Evolutionary conservation across 2,329 filamentous ascomycete genomes (phyloP), one percentile per base, ranked within the genome.

Genomic region (Plenodomus lindquistii): DNA sequence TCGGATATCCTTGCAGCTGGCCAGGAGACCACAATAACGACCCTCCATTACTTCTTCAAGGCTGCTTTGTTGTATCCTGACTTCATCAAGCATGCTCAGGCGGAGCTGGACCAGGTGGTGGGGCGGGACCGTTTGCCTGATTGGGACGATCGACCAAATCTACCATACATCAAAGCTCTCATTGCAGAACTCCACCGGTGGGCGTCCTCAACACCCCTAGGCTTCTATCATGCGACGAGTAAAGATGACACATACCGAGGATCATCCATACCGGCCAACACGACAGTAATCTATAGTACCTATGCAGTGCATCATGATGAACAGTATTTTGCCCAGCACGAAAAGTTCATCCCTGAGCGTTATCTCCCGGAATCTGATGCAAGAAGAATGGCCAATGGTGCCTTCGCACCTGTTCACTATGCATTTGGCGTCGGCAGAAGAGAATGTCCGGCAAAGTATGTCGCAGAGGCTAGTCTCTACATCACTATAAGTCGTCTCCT

Each of bases 181-280:
- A 29, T 50, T 22, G 22, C 46, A 22, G 46, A 49, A 41, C 36
- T 41, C 17, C 37, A 39, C 16, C 22, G 46, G 34, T 44, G 37
- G 50, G 37, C 15, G 20, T 39, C 37, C 19, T 10, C 37, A 39
- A 68, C 68, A 1, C 72, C 75, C 0, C 51, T 73, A 1, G 74
- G 71, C 0, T 63, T 73, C 0, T 76, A 75, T 0, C 76, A 79
- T 44, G 73, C 74, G 0, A 66, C 71, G 2, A 73, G 69, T 1
- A 60, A 71, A 4, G 75, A 80, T 27, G 75, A 80, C 42, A 60
- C 66, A 4, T 79, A 77, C 55, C 66, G 68, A 24, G 76, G 76
- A 3, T 78, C 75, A 46, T 53, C 66, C 1, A 75, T 79, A n/a
- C 75, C 77, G 2, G 70, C 70, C 9, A 74, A 72, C 1, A 73